Conservation (phyloP, 805 yeast genomes). For the Starmerella potacharoeniae region DNA sequence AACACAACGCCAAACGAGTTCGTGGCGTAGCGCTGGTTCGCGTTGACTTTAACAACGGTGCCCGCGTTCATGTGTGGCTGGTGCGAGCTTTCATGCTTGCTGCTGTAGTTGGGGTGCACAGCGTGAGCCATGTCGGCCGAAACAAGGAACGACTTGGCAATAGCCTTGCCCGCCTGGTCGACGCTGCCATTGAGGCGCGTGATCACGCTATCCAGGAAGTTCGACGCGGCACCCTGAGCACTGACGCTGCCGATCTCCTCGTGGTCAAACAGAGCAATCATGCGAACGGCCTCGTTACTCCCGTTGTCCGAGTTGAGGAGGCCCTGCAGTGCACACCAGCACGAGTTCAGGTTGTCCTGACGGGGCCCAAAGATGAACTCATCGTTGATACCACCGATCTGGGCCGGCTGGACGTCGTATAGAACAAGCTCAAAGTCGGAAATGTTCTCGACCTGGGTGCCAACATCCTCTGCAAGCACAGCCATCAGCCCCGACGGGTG, state of each 20-base stretch:
- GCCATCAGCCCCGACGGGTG: conserved; percentile 65
- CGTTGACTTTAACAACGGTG: conserved; percentile 86
- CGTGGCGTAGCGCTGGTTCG: conserved; percentile 91
- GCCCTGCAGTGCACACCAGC: conserved; percentile 68
- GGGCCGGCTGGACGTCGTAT: conserved; percentile 73
- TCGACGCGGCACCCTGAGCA: conserved; percentile 94
- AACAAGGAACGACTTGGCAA: conserved; percentile 61
- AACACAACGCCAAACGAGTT: conserved; percentile 81
- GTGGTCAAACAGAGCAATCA: conserved; percentile 83
- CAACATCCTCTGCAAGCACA: conserved; percentile 55
- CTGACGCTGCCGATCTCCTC: conserved; percentile 91
- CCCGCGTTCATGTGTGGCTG: conserved; percentile 76
- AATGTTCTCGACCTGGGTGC: conserved; percentile 42
- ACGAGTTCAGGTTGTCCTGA: conserved; percentile 79
- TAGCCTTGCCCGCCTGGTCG: conserved; percentile 29
- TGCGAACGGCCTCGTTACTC: conserved; percentile 33
- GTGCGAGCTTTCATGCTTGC: conserved; percentile 64
- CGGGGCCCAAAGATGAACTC: conserved; percentile 90
- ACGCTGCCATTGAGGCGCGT: conserved; percentile 54
- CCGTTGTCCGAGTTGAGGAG: conserved; percentile 39
- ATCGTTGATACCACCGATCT: conserved; percentile 77
- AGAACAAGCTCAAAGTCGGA: conserved; percentile 84
- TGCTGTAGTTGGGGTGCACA: conserved; percentile 81
- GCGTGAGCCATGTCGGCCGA: conserved; percentile 98
- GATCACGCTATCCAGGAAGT: conserved; percentile 70